phyloP scores from a whole-genome alignment of 192 early-diverging fungal species.

The Coemansia nantahalensis region DNA sequence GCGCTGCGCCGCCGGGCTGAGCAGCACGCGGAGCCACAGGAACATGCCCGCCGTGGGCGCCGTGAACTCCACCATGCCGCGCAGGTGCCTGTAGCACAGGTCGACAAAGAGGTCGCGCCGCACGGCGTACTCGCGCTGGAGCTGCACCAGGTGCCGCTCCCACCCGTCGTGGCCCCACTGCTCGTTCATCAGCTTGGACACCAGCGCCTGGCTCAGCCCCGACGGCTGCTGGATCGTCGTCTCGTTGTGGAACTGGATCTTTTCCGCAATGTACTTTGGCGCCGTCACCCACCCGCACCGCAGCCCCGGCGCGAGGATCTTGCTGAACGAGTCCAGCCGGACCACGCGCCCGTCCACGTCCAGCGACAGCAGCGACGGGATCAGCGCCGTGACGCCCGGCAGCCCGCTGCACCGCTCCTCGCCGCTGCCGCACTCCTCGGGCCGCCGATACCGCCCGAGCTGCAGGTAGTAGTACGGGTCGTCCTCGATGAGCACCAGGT shows the following conservation, averaged over 20 bases:
- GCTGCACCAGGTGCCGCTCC: constrained; percentile 63
- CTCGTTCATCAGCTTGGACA: constrained; percentile 65
- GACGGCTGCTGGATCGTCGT: constrained; percentile 81
- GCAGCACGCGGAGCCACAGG: constrained; percentile 72
- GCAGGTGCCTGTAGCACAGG: constrained; percentile 61
- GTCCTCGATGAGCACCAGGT: constrained; percentile 89
- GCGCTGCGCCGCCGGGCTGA: constrained; percentile 36
- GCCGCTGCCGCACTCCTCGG: constrained; percentile 1
- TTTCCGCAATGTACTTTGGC: constrained; percentile 65
- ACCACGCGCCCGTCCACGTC: constrained; percentile 87
- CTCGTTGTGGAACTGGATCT: constrained; percentile 80
- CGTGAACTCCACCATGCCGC: constrained; percentile 57
- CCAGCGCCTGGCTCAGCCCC: constrained; percentile 76
- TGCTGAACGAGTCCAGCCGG: constrained; percentile 90
- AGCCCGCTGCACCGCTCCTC: constrained; percentile 25
- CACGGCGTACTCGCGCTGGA: constrained; percentile 71
- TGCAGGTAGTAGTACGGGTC: constrained; percentile 96
- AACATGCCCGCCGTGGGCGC: constrained; percentile 86
- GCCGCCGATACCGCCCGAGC: constrained; percentile 43
- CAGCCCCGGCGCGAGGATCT: constrained; percentile 84
- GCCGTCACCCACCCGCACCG: constrained; percentile 81
- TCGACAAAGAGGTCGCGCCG: constrained; percentile 69
- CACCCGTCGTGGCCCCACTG: constrained; percentile 84
- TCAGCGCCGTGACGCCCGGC: constrained; percentile 30
- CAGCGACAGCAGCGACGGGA: constrained; percentile 83